Evolutionary conservation across 345 rosid species (phyloP).

Genomic region (Dipteronia sinensis): DNA sequence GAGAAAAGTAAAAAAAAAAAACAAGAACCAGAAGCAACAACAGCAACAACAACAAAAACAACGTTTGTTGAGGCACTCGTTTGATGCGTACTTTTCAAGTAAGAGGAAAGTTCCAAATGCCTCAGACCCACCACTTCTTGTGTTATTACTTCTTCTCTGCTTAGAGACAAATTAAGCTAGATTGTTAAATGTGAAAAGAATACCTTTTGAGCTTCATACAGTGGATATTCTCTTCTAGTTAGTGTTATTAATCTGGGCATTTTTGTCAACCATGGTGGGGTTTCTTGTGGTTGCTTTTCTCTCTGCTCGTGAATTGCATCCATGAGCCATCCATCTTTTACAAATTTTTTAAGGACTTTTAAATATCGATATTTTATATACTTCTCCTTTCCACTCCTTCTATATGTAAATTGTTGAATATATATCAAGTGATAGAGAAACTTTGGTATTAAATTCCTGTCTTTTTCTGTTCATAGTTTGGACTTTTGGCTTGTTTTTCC

Average conservation of each 20-base stretch:
- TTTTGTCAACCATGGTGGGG: conserved; percentile 31
- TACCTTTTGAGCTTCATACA: conserved; percentile 14
- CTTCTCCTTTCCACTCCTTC: not conserved
- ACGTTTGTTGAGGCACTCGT: conserved; percentile 20
- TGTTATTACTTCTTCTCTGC: not conserved
- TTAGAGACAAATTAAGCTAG: not conserved
- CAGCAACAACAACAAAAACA: not conserved
- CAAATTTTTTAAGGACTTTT: conserved; percentile 19
- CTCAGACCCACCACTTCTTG: conserved; percentile 65
- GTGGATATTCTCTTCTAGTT: conserved; percentile 7
- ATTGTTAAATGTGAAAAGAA: conserved; percentile 18
- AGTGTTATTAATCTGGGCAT: conserved; percentile 2
- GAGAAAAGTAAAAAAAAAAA: conserved; percentile 21
- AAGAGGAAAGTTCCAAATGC: conserved; percentile 67
- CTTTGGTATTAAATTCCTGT: not conserved
- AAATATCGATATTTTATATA: not conserved
- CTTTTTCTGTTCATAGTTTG: not conserved
- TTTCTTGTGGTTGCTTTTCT: conserved; percentile 12
- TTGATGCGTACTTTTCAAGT: conserved; percentile 44
- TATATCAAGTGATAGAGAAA: not conserved
- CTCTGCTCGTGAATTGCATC: conserved; percentile 18
- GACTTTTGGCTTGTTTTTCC: not conserved
- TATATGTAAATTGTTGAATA: conserved; percentile 20
- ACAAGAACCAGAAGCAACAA: conserved; percentile 19
- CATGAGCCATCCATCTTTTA: conserved; percentile 7